Evolutionary conservation across 441 rosid species (phyloP), one percentile per base, ranked within the genome.

Genomic region (Adansonia rubrostipa): DNA sequence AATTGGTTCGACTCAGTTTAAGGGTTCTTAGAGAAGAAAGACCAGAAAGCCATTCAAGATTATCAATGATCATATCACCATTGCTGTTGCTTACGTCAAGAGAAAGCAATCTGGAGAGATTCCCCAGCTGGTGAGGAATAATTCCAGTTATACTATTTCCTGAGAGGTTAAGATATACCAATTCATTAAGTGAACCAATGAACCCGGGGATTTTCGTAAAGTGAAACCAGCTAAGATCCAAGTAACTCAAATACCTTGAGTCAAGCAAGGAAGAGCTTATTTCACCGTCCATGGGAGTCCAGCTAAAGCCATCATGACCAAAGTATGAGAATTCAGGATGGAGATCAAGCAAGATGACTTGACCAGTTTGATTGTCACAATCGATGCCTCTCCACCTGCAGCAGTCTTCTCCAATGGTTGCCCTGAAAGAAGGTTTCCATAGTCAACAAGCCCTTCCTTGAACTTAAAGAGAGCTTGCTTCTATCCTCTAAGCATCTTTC

Each of bases 231-330:
- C 57, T 53, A 53, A 53, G 57, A 53, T 53, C 57, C 57, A 14
- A 53, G 77, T 76, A 20, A 57, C 36, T 77, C 71, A 83, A 51
- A 44, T 54, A 42, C 50, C 54, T 76, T n/a, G 77, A 50, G 28
- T 68, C 76, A 17, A 73, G 64, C 61, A 77, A 11, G 33, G 82
- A 80, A 77, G 74, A 28, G 71, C 82, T n/a, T 47, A 74, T 22
- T 19, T 48, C 60, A 22, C 74, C 14, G n/a, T 7, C 9, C 58
- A 70, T 11, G 7, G 74, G 74, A 3, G 60, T 20, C 42, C 40
- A 53, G n/a, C 17, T 53, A 15, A 53, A 53, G 19, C n/a, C 57
- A 53, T 15, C 19, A 53, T 15, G 19, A 6, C 5, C 19, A n/a
- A n/a, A 15, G 6, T 53, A 2, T 14, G 57, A 53, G 57, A 53